Conservation (phyloP, 1,139 yeast genomes). For the Diutina ranongensis region DNA sequence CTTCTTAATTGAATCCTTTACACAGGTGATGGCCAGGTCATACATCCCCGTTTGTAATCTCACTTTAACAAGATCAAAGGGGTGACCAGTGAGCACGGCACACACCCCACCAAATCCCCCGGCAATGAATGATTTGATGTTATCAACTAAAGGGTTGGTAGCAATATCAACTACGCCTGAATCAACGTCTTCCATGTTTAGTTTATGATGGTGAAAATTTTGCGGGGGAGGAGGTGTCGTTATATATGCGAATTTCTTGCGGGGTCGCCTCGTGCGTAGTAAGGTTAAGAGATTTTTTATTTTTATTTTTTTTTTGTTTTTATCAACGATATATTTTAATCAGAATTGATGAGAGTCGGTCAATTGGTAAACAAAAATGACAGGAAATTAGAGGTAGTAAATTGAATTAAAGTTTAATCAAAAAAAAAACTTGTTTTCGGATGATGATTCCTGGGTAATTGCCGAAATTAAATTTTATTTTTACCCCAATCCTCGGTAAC, state of each 20-base stretch:
- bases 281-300: too few species aligned
- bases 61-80: slow-evolving; percentile 88
- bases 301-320: too few species aligned
- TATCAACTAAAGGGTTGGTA: slow-evolving; percentile 25
- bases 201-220: neutral
- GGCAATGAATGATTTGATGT: slow-evolving; percentile 71
- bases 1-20: slow-evolving; percentile 52
- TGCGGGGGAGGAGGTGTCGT: neutral
- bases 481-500: too few species aligned
- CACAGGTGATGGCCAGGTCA: slow-evolving; percentile 51
- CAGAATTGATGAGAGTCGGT: too few species aligned
- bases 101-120: slow-evolving; percentile 67
- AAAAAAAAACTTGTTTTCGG: too few species aligned
- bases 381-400: too few species aligned
- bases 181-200: slow-evolving; percentile 42
- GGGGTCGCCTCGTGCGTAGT: neutral
- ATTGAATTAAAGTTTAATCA: too few species aligned
- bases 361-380: too few species aligned
- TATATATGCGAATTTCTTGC: neutral
- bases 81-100: slow-evolving; percentile 91
- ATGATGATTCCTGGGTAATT: too few species aligned
- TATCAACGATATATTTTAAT: too few species aligned
- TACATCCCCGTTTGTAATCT: slow-evolving; percentile 74
- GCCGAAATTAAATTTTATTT: too few species aligned
- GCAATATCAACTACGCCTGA: slow-evolving; percentile 12